Base-by-base conservation (phyloP, 306 rosid species). In the Cucurbita maxima region DNA sequence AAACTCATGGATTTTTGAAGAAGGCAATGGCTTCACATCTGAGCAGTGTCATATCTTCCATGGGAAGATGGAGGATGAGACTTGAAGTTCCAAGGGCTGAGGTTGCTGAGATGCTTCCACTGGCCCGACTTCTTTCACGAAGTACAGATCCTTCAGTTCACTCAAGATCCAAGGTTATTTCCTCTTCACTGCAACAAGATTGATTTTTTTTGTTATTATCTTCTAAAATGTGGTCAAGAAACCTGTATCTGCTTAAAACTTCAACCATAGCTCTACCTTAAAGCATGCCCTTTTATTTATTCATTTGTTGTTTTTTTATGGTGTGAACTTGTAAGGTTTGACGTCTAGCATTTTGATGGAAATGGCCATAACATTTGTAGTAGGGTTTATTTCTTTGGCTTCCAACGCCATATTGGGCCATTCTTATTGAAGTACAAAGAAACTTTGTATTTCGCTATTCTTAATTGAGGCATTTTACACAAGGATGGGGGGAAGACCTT, bases 1-100 rank as follows among this genome's bases (percentile, higher is more conserved):
- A 83, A 77, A 82, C 75, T 43, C 89, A 82, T 79, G 87, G 83
- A 52, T 74, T 86, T 75, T 73, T 86, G 57, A 79, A 83, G 74
- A 82, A 79, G 78, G 81, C 85, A 34, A 83, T 85, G 90, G 86
- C 91, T 72, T 89, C 87, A 72, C 84, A 87, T 84, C 87, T 94
- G 64, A 84, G 94, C 63, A 90, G 92, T 80, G 90, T 82, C 80
- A 87, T 93, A 81, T 94, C 98, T 73, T 90, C 98, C 16, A 82
- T 89, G 95, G 98, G 98, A 25, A 87, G 98, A 82, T 94, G 98
- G 98, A 86, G 97, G 84, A 87, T 90, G 96, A 89, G 89, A 73
- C 87, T 94, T 63, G 98, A 90, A 81, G 95, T 91, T 77, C 84
- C 75, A 47, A 83, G 86, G 78, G 96, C 96, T 74, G 98, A 94